Base-by-base conservation (phyloP, 768 basidiomycete species). In the Russula brevipes region DNA sequence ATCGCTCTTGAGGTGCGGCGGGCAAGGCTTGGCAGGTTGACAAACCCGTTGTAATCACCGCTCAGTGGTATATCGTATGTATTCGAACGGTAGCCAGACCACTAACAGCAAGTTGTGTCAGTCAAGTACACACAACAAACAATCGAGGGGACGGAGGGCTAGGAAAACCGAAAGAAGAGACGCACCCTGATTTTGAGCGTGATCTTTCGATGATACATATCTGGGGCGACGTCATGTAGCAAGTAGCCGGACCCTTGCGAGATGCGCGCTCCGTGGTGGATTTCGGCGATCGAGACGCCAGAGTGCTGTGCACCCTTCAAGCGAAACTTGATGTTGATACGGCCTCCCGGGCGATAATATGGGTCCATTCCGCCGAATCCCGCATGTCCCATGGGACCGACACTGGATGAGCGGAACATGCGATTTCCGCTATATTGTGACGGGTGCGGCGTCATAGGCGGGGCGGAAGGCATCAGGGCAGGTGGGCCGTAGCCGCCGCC, bases 1-100 rank as follows among this genome's bases (percentile, higher is more conserved):
- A 68, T 60, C 12, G 67, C 67, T 51, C 67, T 57, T 39, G 61
- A 36, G 19, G 63, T 41, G 35, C 67, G 67, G 16, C 67, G 67
- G 4, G 56, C 65, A 49, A 68, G 61, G 50, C 67, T 68, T 52
- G 57, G 58, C 4, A 59, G 9, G 36, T 67, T 45, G 14, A 67
- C 46, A 9, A n/a, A 45, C 2, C 67, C 67, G 5, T 58, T 46
- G 31, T 54, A 61, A 9, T 59, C 59, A 33, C 8, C 3, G 31
- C 58, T 68, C 12, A 68, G 30, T 2, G 67, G 67, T 7, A 68
- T 68, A 24, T 57, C 55, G 17, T 68, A 68, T 1, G 59, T 60
- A 7, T 66, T 62, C 14, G 67, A 64, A 16, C 41, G 61, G 38
- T 60, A 68, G n/a, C 67, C 67, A 4, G 39, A 38, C 67, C 67